phyloP scores from a whole-genome alignment of 768 basidiomycete genomes.

The Panaeolus cyanescens region DNA sequence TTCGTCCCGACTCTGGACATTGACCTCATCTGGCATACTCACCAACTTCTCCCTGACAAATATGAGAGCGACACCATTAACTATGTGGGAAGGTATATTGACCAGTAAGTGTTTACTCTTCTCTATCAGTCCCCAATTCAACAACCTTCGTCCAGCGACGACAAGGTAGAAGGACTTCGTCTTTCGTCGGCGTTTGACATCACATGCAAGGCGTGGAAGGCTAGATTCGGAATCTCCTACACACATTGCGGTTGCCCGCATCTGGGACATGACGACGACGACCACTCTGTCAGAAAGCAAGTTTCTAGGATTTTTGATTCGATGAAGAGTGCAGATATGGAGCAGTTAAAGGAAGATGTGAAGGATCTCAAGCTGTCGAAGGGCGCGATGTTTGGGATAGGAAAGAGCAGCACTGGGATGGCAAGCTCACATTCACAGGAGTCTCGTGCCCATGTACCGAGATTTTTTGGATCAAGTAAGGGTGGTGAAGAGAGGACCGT shows the following conservation, averaged over 20 bases:
- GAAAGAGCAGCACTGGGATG: no score
- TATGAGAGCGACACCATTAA: constrained; percentile 47
- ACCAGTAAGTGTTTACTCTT: constrained; percentile 45
- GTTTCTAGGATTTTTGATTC: neutral
- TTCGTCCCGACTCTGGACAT: constrained; percentile 69
- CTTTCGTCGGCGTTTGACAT: constrained; percentile 22
- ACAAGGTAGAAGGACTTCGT: constrained; percentile 21
- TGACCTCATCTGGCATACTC: constrained; percentile 75
- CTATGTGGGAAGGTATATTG: constrained; percentile 44
- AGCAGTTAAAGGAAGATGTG: no score
- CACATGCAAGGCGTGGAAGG: constrained; percentile 25
- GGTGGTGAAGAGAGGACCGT: no score
- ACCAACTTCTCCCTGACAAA: constrained; percentile 51
- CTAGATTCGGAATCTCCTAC: constrained; percentile 9
- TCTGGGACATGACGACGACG: constrained; percentile 18
- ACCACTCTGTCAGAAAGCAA: neutral
- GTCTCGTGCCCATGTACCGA: no score
- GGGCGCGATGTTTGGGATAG: no score
- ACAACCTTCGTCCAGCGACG: constrained; percentile 32
- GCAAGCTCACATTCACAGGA: no score
- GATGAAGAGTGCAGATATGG: no score
- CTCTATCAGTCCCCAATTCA: neutral
- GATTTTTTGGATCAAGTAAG: no score
- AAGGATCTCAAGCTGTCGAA: no score
- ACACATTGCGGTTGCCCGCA: constrained; percentile 5